A percentile compares a stretch with the other conserved stretches of the same genome.
These are phyloP conservation scores for Neurospora sp. DNA, from an alignment of 495 filamentous ascomycete species.

Conservation along the genomic window DNA sequence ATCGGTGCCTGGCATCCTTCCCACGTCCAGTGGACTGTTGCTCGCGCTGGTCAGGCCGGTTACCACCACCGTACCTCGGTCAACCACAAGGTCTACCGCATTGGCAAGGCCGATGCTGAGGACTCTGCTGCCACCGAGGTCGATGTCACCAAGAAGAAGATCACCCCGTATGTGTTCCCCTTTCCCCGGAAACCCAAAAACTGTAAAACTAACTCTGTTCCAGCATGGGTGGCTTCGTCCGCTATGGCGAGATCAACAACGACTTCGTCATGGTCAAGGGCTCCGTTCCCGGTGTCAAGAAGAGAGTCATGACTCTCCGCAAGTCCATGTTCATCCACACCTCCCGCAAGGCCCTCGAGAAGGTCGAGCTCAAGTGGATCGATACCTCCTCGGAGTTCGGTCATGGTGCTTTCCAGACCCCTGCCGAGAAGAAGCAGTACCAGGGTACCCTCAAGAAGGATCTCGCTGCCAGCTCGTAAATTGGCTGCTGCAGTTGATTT, in stretches of 20 bases:
- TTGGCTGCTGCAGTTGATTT: conserved; percentile 22
- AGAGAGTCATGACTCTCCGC: conserved; percentile 96
- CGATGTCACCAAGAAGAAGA: conserved; percentile 97
- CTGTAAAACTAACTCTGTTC: conserved; percentile 18
- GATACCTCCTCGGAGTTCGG: conserved; percentile 99
- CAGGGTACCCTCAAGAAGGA: conserved; percentile 99
- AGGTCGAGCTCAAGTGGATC: conserved; percentile 99
- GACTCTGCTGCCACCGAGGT: conserved; percentile 90
- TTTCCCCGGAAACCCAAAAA: background rate
- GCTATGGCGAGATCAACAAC: conserved; percentile 98
- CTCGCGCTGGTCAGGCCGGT: conserved; percentile 98
- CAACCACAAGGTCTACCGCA: conserved; percentile 99
- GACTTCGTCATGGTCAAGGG: conserved; percentile 99
- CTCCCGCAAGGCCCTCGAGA: conserved; percentile 87
- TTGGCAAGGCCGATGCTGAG: conserved; percentile 82
- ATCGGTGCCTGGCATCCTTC: conserved; percentile 99
- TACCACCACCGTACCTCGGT: conserved; percentile 99
- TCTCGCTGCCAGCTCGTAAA: conserved; percentile 60
- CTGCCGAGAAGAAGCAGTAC: conserved; percentile 90
- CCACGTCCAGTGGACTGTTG: conserved; percentile 99
- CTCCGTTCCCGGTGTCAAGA: conserved; percentile 95
- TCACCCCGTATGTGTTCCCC: conserved; percentile 79
- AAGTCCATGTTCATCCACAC: conserved; percentile 99
- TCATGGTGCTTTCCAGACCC: conserved; percentile 98
- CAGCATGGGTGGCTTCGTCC: conserved; percentile 97